These are phyloP conservation scores for Aphanomyces euteiches DNA, from an alignment of 352 stramenopile species.

Conservation along the genomic window DNA sequence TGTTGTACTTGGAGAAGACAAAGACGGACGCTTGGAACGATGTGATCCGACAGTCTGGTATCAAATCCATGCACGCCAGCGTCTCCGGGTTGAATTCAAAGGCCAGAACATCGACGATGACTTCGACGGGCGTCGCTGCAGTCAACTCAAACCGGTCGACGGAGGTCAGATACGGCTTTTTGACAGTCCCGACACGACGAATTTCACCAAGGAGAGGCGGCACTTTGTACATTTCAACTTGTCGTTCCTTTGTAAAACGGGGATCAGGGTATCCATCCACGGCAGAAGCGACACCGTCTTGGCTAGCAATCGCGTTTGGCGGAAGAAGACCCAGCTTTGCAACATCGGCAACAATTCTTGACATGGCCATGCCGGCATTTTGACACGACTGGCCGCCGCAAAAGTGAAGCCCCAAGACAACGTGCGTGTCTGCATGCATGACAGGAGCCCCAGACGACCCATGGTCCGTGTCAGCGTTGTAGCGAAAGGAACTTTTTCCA, in stretches of 20 bases:
- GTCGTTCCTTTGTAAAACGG: slow-evolving; percentile 34
- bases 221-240: slow-evolving; percentile 31
- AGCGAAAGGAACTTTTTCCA: slow-evolving; percentile 40
- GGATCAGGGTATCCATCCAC: slow-evolving; percentile 41
- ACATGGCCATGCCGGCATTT: slow-evolving; percentile 54
- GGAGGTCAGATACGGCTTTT: slow-evolving; percentile 22
- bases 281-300: slow-evolving; percentile 34
- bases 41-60: slow-evolving; percentile 48
- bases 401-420: slow-evolving; percentile 64
- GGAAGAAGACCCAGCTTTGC: slow-evolving; percentile 34
- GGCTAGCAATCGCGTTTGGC: slow-evolving; percentile 36
- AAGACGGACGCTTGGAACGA: slow-evolving; percentile 65
- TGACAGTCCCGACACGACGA: slow-evolving; percentile 6
- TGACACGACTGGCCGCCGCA: slow-evolving; percentile 48
- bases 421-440: slow-evolving; percentile 46
- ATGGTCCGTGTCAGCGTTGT: slow-evolving; percentile 59
- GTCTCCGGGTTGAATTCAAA: slow-evolving; percentile 52
- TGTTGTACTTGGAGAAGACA: slow-evolving; percentile 41
- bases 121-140: slow-evolving; percentile 39
- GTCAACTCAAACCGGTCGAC: slow-evolving; percentile 55
- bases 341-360: slow-evolving; percentile 47
- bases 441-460: slow-evolving; percentile 63
- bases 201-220: slow-evolving; percentile 39
- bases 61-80: slow-evolving; percentile 49
- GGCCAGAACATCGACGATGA: slow-evolving; percentile 57